These are phyloP conservation scores for Mycena vulgaris DNA, from an alignment of 768 basidiomycete species.

Conservation along the genomic window DNA sequence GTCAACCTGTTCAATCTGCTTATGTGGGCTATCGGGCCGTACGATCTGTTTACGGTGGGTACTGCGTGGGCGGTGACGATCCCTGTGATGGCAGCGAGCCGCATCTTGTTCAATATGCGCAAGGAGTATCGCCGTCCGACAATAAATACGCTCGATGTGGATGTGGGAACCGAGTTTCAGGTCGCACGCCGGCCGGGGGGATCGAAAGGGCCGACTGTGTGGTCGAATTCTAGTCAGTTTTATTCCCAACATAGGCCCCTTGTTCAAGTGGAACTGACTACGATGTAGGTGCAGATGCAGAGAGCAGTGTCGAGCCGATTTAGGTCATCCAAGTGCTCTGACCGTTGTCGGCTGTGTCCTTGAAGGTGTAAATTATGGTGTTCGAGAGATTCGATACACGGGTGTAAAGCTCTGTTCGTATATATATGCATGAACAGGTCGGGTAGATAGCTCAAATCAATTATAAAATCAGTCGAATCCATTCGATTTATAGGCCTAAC, in stretches of 20 bases:
- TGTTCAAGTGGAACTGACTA: neutral
- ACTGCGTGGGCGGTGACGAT: slow-evolving; percentile 22
- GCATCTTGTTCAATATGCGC: slow-evolving; percentile 25
- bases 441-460: too few relatives aligned
- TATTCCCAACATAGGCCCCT: neutral
- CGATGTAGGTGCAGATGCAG: neutral
- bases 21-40: slow-evolving; percentile 6
- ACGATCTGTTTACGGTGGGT: slow-evolving; percentile 18
- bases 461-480: too few relatives aligned
- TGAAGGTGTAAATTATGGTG: too few relatives aligned
- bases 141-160: neutral
- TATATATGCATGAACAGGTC: too few relatives aligned
- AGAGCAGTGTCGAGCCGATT: too few relatives aligned
- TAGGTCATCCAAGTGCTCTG: too few relatives aligned
- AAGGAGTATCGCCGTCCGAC: neutral
- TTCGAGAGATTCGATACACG: too few relatives aligned
- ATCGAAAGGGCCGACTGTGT: neutral
- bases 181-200: neutral
- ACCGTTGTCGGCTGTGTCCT: too few relatives aligned
- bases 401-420: too few relatives aligned
- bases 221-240: neutral
- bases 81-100: slow-evolving; percentile 23
- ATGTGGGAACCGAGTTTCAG: slow-evolving; percentile 14
- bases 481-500: too few relatives aligned
- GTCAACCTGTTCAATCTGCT: slow-evolving; percentile 19